Percentiles rank a stretch among this genome's conserved stretches.
phyloP scores from a whole-genome alignment of 768 basidiomycete genomes.

The Psilocybe cyanescens region DNA sequence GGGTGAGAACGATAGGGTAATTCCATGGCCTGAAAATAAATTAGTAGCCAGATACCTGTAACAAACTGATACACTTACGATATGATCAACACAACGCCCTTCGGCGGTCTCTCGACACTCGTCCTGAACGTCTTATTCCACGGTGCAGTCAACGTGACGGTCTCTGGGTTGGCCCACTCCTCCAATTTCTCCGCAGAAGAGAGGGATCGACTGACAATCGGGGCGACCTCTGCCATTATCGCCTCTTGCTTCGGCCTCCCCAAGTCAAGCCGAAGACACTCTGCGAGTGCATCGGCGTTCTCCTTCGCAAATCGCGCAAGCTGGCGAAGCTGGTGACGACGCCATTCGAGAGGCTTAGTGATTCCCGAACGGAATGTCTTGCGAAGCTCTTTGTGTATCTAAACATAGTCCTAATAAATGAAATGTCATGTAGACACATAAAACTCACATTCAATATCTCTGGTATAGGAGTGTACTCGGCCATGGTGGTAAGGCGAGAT shows the following conservation, averaged over 20 bases:
- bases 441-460: slow-evolving; percentile 22
- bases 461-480: slow-evolving; percentile 22
- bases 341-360: slow-evolving; percentile 58
- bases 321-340: slow-evolving; percentile 66
- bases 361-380: slow-evolving; percentile 54
- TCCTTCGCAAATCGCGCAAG: slow-evolving; percentile 65
- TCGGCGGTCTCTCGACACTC: slow-evolving; percentile 57
- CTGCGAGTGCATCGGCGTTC: slow-evolving; percentile 56
- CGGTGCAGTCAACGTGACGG: slow-evolving; percentile 35
- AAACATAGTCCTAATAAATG: background rate
- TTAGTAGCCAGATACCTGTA: background rate
- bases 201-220: slow-evolving; percentile 44
- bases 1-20: slow-evolving; percentile 58
- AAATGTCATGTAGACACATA: background rate
- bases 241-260: slow-evolving; percentile 49
- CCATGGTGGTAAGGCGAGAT: slow-evolving; percentile 8
- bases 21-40: slow-evolving; percentile 60
- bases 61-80: slow-evolving; percentile 41
- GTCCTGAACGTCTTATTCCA: slow-evolving; percentile 58
- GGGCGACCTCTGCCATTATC: slow-evolving; percentile 46
- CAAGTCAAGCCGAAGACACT: slow-evolving; percentile 52
- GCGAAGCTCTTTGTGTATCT: slow-evolving; percentile 41
- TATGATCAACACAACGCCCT: slow-evolving; percentile 65
- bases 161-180: slow-evolving; percentile 57
- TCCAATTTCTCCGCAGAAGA: slow-evolving; percentile 53